A percentile compares a stretch with the other conserved stretches of the same genome.
Evolutionary conservation across 352 stramenopile genomes (phyloP).

Genomic region (Phytophthora hybrid): DNA sequence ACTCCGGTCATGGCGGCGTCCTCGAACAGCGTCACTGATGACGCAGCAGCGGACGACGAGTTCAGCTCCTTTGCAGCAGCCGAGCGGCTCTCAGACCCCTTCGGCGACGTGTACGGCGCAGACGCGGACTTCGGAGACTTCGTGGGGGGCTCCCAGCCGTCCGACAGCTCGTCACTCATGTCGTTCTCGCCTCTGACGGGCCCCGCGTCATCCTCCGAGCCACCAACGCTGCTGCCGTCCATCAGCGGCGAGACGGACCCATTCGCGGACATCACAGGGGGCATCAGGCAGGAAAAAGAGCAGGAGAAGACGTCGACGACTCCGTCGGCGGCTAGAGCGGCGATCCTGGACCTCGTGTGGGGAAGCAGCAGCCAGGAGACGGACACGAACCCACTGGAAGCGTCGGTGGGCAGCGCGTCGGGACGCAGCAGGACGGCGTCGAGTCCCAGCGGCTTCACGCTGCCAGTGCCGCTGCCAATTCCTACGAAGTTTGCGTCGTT

Average conservation of each 20-base stretch:
- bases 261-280: constrained; percentile 48
- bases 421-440: constrained; percentile 18
- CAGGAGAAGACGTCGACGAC: constrained; percentile 13
- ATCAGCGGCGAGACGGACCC: constrained; percentile 46
- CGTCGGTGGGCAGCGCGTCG: constrained; percentile 11
- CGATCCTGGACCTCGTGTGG: constrained; percentile 45
- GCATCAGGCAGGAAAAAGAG: neutral
- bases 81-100: constrained; percentile 46
- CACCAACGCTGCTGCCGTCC: constrained; percentile 30
- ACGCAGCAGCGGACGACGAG: constrained; percentile 28
- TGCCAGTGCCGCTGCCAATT: constrained; percentile 21
- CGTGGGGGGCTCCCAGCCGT: neutral
- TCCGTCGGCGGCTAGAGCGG: constrained; percentile 16
- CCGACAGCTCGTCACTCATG: constrained; percentile 38
- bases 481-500: constrained; percentile 30
- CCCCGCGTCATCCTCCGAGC: constrained; percentile 9
- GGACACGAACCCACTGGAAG: constrained; percentile 7
- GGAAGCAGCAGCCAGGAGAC: constrained; percentile 23
- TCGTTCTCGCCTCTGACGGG: constrained; percentile 50
- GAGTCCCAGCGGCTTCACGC: constrained; percentile 20
- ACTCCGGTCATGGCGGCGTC: constrained; percentile 34
- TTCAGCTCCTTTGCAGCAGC: constrained; percentile 57
- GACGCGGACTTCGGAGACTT: constrained; percentile 38
- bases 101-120: constrained; percentile 46
- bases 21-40: neutral